Evolutionary conservation across 371 early-diverging fungal species (phyloP), one percentile per base, ranked within the genome.

Genomic region (Funneliformis caledonium): DNA sequence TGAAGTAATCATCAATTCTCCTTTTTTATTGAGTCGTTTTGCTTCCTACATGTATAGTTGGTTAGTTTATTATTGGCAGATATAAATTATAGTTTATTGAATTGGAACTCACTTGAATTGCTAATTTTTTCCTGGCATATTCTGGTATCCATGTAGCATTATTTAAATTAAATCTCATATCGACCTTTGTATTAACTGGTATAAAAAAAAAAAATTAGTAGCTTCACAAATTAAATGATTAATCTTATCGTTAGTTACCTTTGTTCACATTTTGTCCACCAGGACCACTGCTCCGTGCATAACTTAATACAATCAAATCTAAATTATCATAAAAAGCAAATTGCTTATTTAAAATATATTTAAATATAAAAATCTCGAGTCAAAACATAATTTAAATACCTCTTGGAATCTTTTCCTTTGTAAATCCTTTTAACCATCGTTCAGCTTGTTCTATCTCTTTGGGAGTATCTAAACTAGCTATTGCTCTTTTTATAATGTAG

Each of bases 231-330:
- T 26, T 26, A 62, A 60, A 12, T 59, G n/a, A 31, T 52, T 5
- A 59, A 65, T 67, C 37, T 42, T 68, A 48, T 2, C 7, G 8
- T 16, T 3, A 59, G 64, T 72, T 81, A 88, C 93, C 91, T 89
- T 96, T 96, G 89, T 96, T 97, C 59, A 97, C 97, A 83, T 96
- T 96, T 82, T 96, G 96, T 37, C 96, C 96, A 45, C 96, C 96
- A 8, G 96, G 95, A 1, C 96, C 96, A 83, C 94, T 91, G 77
- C 89, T 88, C 67, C 93, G 86, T 48, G 89, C 88, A 80, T 88
- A 92, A 33, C 86, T 84, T 9, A 82, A 62, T 10, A 80, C 80
- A 22, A 88, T 85, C 1, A 78, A 61, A 78, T 85, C 82, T 82
- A 77, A 68, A 26, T 26, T 26, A 26, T 26, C 26, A 26, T 26